phyloP scores from a whole-genome alignment of 768 basidiomycete genomes.

The Lentinula edodes region DNA sequence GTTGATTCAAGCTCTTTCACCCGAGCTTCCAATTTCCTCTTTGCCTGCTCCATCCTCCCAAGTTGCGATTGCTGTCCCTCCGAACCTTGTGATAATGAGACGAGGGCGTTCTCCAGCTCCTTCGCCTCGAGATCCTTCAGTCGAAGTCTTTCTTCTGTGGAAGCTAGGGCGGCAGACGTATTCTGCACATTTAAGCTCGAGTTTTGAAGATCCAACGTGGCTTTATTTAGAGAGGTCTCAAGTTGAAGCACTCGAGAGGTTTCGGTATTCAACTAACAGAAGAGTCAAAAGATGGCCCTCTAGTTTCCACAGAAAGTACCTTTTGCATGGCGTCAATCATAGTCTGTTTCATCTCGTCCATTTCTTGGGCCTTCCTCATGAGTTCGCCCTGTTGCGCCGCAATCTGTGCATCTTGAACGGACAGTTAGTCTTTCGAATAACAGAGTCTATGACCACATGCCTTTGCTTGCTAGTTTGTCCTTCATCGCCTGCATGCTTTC shows the following conservation, averaged over 20 bases:
- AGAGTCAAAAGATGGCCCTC: neutral
- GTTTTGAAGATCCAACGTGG: slow-evolving; percentile 50
- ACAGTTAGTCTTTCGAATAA: slow-evolving; percentile 7
- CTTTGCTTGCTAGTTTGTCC: slow-evolving; percentile 47
- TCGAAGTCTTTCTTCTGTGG: slow-evolving; percentile 46
- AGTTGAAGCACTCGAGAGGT: slow-evolving; percentile 49
- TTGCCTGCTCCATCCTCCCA: slow-evolving; percentile 52
- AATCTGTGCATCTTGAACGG: slow-evolving; percentile 38
- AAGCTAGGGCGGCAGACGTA: slow-evolving; percentile 38
- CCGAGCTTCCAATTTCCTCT: slow-evolving; percentile 47
- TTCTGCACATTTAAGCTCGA: slow-evolving; percentile 52
- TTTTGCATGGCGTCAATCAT: slow-evolving; percentile 43
- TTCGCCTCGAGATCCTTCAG: slow-evolving; percentile 41
- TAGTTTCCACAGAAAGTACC: slow-evolving; percentile 20
- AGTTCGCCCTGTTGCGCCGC: slow-evolving; percentile 41
- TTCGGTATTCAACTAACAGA: slow-evolving; percentile 48
- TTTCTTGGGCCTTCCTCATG: slow-evolving; percentile 32
- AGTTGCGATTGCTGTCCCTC: slow-evolving; percentile 36
- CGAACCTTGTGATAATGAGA: slow-evolving; percentile 48
- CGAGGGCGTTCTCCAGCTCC: slow-evolving; percentile 53
- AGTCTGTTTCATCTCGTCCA: slow-evolving; percentile 35
- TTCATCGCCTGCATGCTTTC: slow-evolving; percentile 40
- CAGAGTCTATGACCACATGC: slow-evolving; percentile 18
- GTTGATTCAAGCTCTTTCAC: slow-evolving; percentile 52
- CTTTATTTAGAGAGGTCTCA: slow-evolving; percentile 43